Evolutionary conservation across 176 grass and related monocot species (phyloP), one percentile per base, ranked within the genome.

Genomic region (Aegilops speltoides): DNA sequence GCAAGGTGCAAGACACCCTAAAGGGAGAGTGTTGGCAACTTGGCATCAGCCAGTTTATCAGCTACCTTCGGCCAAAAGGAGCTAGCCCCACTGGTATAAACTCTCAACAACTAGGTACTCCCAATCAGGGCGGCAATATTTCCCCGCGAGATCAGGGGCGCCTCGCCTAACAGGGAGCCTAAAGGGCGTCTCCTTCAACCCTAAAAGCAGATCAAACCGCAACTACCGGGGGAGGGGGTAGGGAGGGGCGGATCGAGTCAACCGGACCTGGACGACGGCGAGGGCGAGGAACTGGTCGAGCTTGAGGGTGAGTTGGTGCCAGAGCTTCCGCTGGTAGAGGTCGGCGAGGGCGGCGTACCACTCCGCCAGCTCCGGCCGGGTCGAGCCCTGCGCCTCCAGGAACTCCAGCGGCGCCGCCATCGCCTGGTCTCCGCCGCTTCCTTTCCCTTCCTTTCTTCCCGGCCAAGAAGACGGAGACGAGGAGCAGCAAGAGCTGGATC

Each of bases 241-340:
- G 22, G 9, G 31, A 10, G 6, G 11, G 14, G 70, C 14, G 73
- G 54, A 60, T 73, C 12, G 76, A 22, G 68, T 50, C 56, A 73
- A 4, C 12, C 52, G 32, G 68, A 97, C 95, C 92, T 94, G 92
- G 33, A 90, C 80, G 46, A 94, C 90, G 77, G 90, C 80, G 28
- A 97, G 90, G 79, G 92, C 86, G 75, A 97, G 90, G 90, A 97
- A 97, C 87, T 97, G 92, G 60, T 97, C 92, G 43, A 94, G 92
- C 88, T 97, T 97, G 86, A 97, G 88, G 57, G 95, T 94, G 38
- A 97, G 92, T 78, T 97, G 95, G 88, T 92, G 91, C 95, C 92
- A 97, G 11, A 97, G 83, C 86, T 97, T 97, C 77, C 85, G 60
- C 88, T 90, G 87, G 83, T 97, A 97, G 63, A 97, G 83, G 72